phyloP scores from a whole-genome alignment of 345 rosid species.

The Aegle marmelos region DNA sequence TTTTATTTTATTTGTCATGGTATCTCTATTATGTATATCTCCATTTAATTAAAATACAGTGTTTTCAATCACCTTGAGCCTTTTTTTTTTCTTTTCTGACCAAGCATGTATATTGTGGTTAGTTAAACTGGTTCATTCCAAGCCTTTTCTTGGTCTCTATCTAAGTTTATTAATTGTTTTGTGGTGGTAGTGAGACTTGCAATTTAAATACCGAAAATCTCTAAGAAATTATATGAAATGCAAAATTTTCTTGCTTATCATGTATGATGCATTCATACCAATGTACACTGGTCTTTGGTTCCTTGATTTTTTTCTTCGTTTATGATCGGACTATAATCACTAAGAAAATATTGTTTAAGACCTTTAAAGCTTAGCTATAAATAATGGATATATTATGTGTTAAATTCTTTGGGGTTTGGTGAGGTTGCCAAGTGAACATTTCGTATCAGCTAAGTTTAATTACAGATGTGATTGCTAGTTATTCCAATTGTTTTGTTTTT shows the following conservation, averaged over 20 bases:
- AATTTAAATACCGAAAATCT: neutral
- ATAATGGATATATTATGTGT: neutral
- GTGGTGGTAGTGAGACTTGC: neutral
- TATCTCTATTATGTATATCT: neutral
- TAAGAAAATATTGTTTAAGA: neutral
- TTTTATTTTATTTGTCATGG: neutral
- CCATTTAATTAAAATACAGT: neutral
- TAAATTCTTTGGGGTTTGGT: neutral
- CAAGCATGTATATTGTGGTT: neutral
- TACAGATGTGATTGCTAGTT: neutral
- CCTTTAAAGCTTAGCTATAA: neutral
- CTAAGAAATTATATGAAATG: neutral
- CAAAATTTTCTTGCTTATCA: neutral
- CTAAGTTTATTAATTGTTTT: neutral
- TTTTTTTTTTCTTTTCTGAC: neutral
- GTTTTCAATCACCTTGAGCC: neutral
- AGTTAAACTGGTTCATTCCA: neutral
- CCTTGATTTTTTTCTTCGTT: neutral
- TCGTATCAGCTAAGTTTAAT: neutral
- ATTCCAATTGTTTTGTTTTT: too few species aligned
- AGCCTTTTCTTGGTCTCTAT: neutral
- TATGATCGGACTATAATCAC: neutral
- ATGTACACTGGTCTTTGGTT: neutral
- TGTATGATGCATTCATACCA: neutral
- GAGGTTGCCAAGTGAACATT: neutral